A percentile compares a stretch with the other conserved stretches of the same genome.
Evolutionary conservation across 176 grass and related monocot species (phyloP).

Genomic region (Ensete glaucum): DNA sequence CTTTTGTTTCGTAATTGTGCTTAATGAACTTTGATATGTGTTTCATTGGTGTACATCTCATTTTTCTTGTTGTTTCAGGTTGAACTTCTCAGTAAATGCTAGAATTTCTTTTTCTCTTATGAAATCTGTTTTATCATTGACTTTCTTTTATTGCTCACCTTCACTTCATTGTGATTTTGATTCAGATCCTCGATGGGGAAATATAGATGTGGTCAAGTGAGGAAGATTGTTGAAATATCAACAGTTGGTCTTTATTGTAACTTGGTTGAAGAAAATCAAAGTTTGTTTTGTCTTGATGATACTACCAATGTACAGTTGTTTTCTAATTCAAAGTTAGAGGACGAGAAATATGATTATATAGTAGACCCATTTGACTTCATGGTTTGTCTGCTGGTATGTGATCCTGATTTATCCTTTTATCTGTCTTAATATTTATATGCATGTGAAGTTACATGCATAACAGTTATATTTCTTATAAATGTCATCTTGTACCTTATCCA

Average conservation of each 20-base stretch:
- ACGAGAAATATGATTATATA: constrained; percentile 67
- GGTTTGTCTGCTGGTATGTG: constrained; percentile 70
- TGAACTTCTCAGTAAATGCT: too few species aligned
- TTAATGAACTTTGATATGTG: constrained; percentile 2
- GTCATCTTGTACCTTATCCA: neutral
- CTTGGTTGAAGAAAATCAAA: constrained; percentile 41
- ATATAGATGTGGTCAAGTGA: constrained; percentile 70
- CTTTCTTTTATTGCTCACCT: constrained; percentile 7
- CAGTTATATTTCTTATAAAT: neutral
- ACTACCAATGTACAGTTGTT: constrained; percentile 27
- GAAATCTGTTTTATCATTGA: neutral
- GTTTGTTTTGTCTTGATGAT: constrained; percentile 34
- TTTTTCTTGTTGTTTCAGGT: too few species aligned
- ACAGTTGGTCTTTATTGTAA: constrained; percentile 70
- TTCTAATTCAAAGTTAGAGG: constrained; percentile 34
- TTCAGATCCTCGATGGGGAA: constrained; percentile 57
- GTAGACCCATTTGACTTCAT: constrained; percentile 70
- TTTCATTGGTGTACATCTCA: neutral
- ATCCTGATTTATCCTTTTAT: constrained; percentile 16
- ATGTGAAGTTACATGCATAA: neutral
- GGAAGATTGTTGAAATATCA: constrained; percentile 84
- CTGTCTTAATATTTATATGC: constrained; percentile 13
- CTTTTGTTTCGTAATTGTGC: neutral
- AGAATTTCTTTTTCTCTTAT: neutral
- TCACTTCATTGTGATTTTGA: constrained; percentile 2